Evolutionary conservation across 768 basidiomycete species (phyloP).

Genomic region (Crepidotus variabilis): DNA sequence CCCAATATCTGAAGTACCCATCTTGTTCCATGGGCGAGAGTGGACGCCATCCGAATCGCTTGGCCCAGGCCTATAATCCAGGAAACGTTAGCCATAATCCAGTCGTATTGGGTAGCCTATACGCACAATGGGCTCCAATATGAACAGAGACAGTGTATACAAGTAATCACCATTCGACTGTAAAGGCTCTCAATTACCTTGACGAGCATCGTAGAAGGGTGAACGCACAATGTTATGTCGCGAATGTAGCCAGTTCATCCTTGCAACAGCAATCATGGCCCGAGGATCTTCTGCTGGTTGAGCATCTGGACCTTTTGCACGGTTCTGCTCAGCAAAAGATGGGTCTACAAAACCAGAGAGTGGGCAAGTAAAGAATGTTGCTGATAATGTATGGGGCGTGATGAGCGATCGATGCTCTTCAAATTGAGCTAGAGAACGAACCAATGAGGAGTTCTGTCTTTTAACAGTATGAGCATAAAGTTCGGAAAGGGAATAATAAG

Average conservation of each 20-base stretch:
- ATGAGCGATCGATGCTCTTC: neutral
- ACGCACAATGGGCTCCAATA: slow-evolving; percentile 35
- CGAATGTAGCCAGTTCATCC: slow-evolving; percentile 41
- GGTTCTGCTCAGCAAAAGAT: slow-evolving; percentile 9
- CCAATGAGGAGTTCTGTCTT: slow-evolving; percentile 44
- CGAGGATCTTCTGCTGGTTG: slow-evolving; percentile 33
- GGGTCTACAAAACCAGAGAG: slow-evolving; percentile 22
- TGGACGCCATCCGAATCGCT: slow-evolving; percentile 38
- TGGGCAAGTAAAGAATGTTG: slow-evolving; percentile 34
- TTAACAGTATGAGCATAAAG: neutral
- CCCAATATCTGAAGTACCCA: slow-evolving; percentile 40
- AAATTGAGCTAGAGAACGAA: slow-evolving; percentile 14
- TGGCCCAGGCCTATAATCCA: slow-evolving; percentile 30
- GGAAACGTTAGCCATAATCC: neutral
- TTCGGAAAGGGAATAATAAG: neutral
- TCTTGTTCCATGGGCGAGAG: slow-evolving; percentile 42
- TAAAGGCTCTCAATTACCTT: neutral
- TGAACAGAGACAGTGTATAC: slow-evolving; percentile 37
- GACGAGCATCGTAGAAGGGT: neutral
- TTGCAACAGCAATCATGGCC: slow-evolving; percentile 35
- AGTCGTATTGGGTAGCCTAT: neutral
- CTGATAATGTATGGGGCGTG: slow-evolving; percentile 13
- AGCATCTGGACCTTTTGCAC: slow-evolving; percentile 4
- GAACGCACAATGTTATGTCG: slow-evolving; percentile 34
- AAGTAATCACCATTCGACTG: slow-evolving; percentile 38